Evolutionary conservation across 345 rosid species (phyloP).

Genomic region (Orychophragmus violaceus): DNA sequence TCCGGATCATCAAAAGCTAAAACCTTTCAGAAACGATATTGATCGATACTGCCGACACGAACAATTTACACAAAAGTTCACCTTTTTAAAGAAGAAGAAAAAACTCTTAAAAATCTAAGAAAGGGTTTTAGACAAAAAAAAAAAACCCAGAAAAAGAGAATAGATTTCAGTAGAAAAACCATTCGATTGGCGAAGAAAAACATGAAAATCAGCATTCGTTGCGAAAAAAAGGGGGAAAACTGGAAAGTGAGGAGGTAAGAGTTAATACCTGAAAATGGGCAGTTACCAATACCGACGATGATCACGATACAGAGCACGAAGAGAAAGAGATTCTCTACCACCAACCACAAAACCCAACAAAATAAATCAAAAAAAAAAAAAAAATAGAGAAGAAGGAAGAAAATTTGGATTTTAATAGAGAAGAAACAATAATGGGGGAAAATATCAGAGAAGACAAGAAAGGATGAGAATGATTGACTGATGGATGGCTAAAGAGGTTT

Average conservation of each 20-base stretch:
- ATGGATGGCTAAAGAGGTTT: slow-evolving; percentile 13
- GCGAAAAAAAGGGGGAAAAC: not conserved
- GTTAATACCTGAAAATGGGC: slow-evolving; percentile 28
- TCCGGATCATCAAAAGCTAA: slow-evolving; percentile 16
- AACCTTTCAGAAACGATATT: not conserved
- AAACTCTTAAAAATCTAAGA: not conserved
- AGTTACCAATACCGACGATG: slow-evolving; percentile 34
- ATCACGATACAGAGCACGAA: slow-evolving; percentile 30
- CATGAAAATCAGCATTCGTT: not conserved
- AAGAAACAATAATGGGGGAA: slow-evolving; percentile 7
- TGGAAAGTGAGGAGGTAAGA: slow-evolving; percentile 12
- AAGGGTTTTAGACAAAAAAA: slow-evolving; percentile 12
- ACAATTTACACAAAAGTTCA: not conserved
- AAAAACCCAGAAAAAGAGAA: slow-evolving; percentile 5
- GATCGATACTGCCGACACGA: not conserved
- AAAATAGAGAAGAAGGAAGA: slow-evolving; percentile 15
- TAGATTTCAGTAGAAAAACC: not conserved
- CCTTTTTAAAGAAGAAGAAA: not conserved
- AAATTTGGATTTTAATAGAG: slow-evolving; percentile 19
- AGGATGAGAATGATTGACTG: slow-evolving; percentile 34
- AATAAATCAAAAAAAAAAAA: not conserved
- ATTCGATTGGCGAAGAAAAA: slow-evolving; percentile 1
- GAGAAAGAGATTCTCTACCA: slow-evolving; percentile 24
- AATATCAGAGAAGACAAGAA: slow-evolving; percentile 2
- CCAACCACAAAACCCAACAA: slow-evolving; percentile 11